A percentile compares a stretch with the other conserved stretches of the same genome.
Conservation (phyloP, 352 stramenopile species). For the Phytophthora cajani region DNA sequence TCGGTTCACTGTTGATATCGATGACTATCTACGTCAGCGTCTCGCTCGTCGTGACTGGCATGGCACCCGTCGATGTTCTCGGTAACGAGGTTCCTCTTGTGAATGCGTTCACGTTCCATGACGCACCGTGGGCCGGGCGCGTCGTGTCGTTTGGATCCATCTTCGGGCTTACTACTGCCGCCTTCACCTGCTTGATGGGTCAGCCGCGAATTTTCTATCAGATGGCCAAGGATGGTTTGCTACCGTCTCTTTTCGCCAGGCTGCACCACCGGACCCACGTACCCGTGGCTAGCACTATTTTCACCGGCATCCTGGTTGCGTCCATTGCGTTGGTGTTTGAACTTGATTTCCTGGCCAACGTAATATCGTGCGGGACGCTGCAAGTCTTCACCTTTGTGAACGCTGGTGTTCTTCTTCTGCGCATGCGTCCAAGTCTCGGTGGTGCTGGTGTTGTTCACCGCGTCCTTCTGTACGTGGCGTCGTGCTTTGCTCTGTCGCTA, state of each 20-base stretch:
- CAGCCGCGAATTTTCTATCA: conserved; percentile 94
- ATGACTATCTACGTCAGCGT: conserved; percentile 92
- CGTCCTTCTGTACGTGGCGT: conserved; percentile 67
- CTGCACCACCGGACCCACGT: conserved; percentile 71
- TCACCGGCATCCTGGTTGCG: conserved; percentile 85
- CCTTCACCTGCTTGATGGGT: conserved; percentile 93
- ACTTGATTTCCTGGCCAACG: conserved; percentile 91
- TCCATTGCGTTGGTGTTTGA: conserved; percentile 89
- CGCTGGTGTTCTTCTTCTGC: conserved; percentile 87
- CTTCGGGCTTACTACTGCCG: conserved; percentile 90
- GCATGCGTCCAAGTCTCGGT: conserved; percentile 59
- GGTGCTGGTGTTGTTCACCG: conserved; percentile 50
- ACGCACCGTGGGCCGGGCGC: conserved; percentile 71
- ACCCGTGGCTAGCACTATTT: conserved; percentile 84
- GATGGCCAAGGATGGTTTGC: conserved; percentile 87
- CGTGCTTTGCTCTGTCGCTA: conserved; percentile 68
- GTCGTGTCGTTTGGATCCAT: conserved; percentile 94
- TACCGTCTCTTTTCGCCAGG: conserved; percentile 70
- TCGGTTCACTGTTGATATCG: conserved; percentile 91
- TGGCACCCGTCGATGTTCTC: conserved; percentile 78
- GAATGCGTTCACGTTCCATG: conserved; percentile 84
- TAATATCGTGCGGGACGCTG: conserved; percentile 92
- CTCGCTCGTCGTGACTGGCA: conserved; percentile 90
- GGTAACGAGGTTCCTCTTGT: conserved; percentile 82
- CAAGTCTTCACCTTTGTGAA: conserved; percentile 95